Percentiles rank a stretch among this genome's conserved stretches.
Evolutionary conservation across 2,329 filamentous ascomycete species (phyloP).

Genomic region (Annulohypoxylon truncatum): DNA sequence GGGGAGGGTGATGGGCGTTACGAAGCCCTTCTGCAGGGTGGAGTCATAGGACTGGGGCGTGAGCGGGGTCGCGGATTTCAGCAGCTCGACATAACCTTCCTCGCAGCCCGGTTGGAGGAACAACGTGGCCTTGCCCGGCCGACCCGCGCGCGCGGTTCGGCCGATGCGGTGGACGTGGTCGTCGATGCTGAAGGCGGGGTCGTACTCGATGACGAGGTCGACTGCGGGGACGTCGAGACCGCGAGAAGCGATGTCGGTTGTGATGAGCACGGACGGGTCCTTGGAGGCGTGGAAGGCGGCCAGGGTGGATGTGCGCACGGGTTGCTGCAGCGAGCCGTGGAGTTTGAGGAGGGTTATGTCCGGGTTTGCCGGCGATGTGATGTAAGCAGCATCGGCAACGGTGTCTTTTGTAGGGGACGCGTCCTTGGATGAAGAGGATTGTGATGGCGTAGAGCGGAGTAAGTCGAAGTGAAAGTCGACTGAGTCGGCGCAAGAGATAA

Average conservation of each 20-base stretch:
- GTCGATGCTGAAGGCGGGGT: slow-evolving; percentile 91
- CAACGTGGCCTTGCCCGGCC: slow-evolving; percentile 85
- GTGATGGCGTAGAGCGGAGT: slow-evolving; percentile 62
- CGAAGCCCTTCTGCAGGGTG: slow-evolving; percentile 74
- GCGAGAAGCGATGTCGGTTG: slow-evolving; percentile 94
- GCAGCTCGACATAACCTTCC: slow-evolving; percentile 86
- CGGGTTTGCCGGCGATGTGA: slow-evolving; percentile 80
- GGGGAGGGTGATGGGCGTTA: slow-evolving; percentile 70
- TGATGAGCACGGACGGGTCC: slow-evolving; percentile 84
- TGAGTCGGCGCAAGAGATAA: slow-evolving; percentile 95
- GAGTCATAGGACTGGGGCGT: slow-evolving; percentile 64
- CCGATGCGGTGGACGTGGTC: slow-evolving; percentile 96
- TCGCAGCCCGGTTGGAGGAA: slow-evolving; percentile 93
- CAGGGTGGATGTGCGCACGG: slow-evolving; percentile 87
- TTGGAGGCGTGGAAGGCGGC: slow-evolving; percentile 79
- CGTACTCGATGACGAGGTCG: slow-evolving; percentile 94
- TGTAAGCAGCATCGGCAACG: slow-evolving; percentile 74
- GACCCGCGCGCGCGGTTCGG: slow-evolving; percentile 91
- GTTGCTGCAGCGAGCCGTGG: slow-evolving; percentile 90
- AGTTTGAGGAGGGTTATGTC: slow-evolving; percentile 83
- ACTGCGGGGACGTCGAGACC: slow-evolving; percentile 96
- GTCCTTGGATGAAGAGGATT: slow-evolving; percentile 43
- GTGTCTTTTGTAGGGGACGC: slow-evolving; percentile 64
- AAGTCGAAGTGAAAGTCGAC: slow-evolving; percentile 97
- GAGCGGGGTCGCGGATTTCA: slow-evolving; percentile 65